These are phyloP conservation scores for Fusarium irregulare DNA, from an alignment of 2,329 filamentous ascomycete species.

Conservation along the genomic window DNA sequence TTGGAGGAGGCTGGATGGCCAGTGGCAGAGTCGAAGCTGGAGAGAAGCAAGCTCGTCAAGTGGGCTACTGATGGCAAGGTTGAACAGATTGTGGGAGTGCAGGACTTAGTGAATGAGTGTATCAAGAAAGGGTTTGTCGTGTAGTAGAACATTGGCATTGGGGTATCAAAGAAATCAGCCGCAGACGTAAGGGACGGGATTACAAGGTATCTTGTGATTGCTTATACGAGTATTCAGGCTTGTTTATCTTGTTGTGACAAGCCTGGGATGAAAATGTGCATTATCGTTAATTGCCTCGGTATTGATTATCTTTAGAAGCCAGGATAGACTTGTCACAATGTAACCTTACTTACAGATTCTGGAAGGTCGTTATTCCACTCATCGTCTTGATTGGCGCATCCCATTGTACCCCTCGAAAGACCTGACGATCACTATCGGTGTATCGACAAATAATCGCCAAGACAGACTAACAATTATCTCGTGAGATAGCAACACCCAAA, in stretches of 20 bases:
- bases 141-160: background rate
- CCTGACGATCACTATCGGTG: background rate
- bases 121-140: conserved; percentile 7
- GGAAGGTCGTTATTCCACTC: background rate
- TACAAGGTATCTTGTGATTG: too few species aligned
- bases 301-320: background rate
- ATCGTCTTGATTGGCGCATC: background rate
- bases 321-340: too few species aligned
- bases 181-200: too few species aligned
- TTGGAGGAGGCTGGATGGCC: conserved; percentile 13
- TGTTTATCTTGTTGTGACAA: too few species aligned
- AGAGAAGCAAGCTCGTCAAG: conserved; percentile 9
- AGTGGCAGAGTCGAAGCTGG: background rate
- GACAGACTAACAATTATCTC: background rate
- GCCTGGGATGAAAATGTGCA: background rate
- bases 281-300: background rate
- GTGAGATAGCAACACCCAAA: background rate
- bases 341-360: background rate
- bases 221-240: too few species aligned
- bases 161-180: too few species aligned
- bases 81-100: background rate
- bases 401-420: background rate
- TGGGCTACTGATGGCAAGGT: conserved; percentile 18
- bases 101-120: conserved; percentile 14
- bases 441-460: background rate